Conservation (phyloP, 202 grass and related monocot species). For the Schoenoplectus tabernaemontani region DNA sequence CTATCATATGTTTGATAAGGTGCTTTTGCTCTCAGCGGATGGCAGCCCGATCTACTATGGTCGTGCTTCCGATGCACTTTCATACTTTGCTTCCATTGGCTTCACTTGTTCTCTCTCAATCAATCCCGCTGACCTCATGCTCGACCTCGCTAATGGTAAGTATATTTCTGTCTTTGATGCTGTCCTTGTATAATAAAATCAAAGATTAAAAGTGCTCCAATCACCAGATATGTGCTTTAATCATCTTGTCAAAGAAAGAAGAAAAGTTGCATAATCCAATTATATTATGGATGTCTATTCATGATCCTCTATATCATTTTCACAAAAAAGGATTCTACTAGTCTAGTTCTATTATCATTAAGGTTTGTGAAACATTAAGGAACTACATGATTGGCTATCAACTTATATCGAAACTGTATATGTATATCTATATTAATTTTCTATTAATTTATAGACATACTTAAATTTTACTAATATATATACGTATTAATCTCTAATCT, state of each 20-base stretch:
- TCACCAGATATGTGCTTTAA: not conserved
- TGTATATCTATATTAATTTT: not conserved
- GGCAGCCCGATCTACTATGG: constrained; percentile 84
- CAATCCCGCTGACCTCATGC: constrained; percentile 95
- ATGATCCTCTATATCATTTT: constrained; percentile 12
- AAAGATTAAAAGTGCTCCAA: not conserved
- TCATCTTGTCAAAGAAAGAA: constrained; percentile 18
- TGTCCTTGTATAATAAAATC: constrained; percentile 1
- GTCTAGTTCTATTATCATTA: not conserved
- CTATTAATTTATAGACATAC: not conserved
- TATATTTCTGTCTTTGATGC: constrained; percentile 2
- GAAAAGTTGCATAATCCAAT: constrained; percentile 3
- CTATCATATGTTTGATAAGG: constrained; percentile 99
- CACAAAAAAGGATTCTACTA: not conserved
- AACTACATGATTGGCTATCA: not conserved
- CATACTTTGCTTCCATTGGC: constrained; percentile 66
- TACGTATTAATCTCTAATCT: not conserved
- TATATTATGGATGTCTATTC: constrained; percentile 24
- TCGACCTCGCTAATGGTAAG: constrained; percentile 92
- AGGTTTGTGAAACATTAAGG: not conserved
- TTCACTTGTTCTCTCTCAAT: constrained; percentile 63
- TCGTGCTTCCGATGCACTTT: constrained; percentile 50
- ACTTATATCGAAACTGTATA: too few relatives aligned
- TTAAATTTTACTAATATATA: not conserved
- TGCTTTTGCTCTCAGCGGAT: constrained; percentile 70